Conservation (phyloP, 164 flowering plant species). For the Chimonanthus salicifolius region DNA sequence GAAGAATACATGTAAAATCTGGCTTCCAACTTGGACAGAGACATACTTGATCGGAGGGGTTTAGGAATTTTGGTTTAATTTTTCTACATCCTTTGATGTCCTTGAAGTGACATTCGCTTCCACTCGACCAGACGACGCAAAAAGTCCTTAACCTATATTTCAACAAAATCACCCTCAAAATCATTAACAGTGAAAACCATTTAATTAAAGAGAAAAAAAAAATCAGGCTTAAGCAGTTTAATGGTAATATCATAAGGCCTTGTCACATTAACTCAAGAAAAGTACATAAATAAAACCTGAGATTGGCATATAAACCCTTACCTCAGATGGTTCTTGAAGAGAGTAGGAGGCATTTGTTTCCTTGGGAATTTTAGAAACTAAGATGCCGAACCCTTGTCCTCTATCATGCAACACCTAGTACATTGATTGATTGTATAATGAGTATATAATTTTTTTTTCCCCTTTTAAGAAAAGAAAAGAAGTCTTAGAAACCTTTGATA, state of each 20-base stretch:
- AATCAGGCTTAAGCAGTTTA: neutral
- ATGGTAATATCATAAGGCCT: no score
- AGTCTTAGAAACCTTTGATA: conserved; percentile 15
- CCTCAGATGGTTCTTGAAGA: conserved; percentile 86
- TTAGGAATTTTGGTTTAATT: neutral
- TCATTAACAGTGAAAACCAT: neutral
- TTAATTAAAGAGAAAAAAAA: neutral
- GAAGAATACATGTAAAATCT: neutral
- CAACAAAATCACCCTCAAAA: neutral
- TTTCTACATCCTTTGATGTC: neutral
- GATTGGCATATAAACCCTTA: conserved; percentile 13
- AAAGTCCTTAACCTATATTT: conserved; percentile 60
- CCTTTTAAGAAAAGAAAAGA: neutral
- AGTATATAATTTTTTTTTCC: neutral
- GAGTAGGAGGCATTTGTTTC: conserved; percentile 84
- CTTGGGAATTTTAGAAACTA: conserved; percentile 82
- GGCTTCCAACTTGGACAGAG: neutral
- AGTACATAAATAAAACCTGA: neutral
- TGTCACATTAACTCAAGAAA: neutral
- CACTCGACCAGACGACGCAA: conserved; percentile 68
- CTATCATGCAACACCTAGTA: conserved; percentile 57
- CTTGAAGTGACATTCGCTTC: conserved; percentile 29
- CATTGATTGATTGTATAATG: neutral
- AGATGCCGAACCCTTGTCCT: conserved; percentile 91
- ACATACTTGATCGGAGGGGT: neutral